phyloP scores from a whole-genome alignment of 2,329 filamentous ascomycete genomes.

The Massarina eburnea region DNA sequence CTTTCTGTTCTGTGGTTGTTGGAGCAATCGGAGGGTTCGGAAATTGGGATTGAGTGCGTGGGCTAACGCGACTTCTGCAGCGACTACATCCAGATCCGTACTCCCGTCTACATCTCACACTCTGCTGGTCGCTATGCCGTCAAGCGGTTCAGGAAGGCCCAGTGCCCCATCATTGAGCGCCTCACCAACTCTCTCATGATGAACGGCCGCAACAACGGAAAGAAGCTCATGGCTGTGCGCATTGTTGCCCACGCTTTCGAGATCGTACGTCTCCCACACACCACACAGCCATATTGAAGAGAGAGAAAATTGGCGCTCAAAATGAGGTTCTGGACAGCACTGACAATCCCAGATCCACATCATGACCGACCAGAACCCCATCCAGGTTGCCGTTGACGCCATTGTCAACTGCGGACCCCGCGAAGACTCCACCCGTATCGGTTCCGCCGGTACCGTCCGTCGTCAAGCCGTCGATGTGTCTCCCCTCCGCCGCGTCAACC shows the following conservation, averaged over 20 bases:
- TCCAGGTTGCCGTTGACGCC: slow-evolving; percentile 98
- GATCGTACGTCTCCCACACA: slow-evolving; percentile 71
- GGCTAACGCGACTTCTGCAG: slow-evolving; percentile 56
- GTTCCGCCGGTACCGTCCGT: slow-evolving; percentile 98
- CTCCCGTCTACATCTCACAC: slow-evolving; percentile 98
- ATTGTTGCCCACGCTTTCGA: slow-evolving; percentile 99
- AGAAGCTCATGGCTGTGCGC: slow-evolving; percentile 99
- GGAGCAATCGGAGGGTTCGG: slow-evolving; percentile 17
- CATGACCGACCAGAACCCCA: slow-evolving; percentile 99
- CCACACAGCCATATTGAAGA: not conserved
- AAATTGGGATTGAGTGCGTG: slow-evolving; percentile 19
- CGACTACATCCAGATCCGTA: slow-evolving; percentile 99
- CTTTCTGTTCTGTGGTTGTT: slow-evolving; percentile 5
- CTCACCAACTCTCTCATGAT: slow-evolving; percentile 99
- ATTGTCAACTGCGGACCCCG: slow-evolving; percentile 99
- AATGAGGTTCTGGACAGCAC: slow-evolving; percentile 1
- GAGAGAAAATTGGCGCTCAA: not conserved
- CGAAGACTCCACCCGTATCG: slow-evolving; percentile 99
- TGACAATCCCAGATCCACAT: slow-evolving; percentile 79
- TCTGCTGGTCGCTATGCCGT: slow-evolving; percentile 96
- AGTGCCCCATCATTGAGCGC: slow-evolving; percentile 99
- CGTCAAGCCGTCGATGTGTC: slow-evolving; percentile 99
- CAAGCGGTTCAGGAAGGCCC: slow-evolving; percentile 99
- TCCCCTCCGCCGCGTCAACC: slow-evolving; percentile 98
- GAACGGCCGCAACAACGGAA: slow-evolving; percentile 99